These are phyloP conservation scores for Neocallimastix lanati DNA, from an alignment of 192 early-diverging fungal genomes.

Conservation along the genomic window DNA sequence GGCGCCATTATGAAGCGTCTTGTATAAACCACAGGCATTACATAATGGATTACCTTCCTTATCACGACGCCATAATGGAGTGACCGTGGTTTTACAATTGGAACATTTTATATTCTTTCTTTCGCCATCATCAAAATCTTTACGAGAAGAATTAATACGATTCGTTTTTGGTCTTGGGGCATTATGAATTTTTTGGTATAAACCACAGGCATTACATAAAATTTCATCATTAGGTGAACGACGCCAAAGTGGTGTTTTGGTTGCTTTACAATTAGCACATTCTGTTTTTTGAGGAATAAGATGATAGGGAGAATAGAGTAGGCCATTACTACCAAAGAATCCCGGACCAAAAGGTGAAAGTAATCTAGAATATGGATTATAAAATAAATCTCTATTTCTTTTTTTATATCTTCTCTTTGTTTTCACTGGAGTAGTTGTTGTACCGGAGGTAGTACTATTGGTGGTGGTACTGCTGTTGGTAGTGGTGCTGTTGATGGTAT, in stretches of 20 bases:
- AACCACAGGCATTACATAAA: conserved; percentile 87
- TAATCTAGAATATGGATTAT: neutral
- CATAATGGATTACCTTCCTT: conserved; percentile 76
- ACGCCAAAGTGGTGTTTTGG: conserved; percentile 55
- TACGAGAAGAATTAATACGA: neutral
- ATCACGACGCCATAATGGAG: conserved; percentile 89
- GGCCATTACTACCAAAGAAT: neutral
- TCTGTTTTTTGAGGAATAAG: conserved; percentile 7
- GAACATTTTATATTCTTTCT: conserved; percentile 19
- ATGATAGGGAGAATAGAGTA: neutral
- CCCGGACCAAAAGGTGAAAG: neutral
- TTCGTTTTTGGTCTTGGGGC: conserved; percentile 32
- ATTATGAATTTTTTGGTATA: conserved; percentile 72
- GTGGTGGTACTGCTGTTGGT: too few relatives aligned
- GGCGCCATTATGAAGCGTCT: conserved; percentile 44
- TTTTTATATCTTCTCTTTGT: neutral
- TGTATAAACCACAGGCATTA: conserved; percentile 93
- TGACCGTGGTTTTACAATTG: conserved; percentile 73
- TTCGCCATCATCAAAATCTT: neutral
- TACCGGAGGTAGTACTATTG: too few relatives aligned
- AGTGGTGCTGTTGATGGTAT: too few relatives aligned
- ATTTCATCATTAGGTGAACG: conserved; percentile 41
- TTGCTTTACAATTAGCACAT: conserved; percentile 49
- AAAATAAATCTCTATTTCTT: neutral
- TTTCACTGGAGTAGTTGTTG: neutral